Percentiles rank a stretch among this genome's conserved stretches.
Conservation (phyloP, 805 yeast species). For the Cephaloascus albidus region DNA sequence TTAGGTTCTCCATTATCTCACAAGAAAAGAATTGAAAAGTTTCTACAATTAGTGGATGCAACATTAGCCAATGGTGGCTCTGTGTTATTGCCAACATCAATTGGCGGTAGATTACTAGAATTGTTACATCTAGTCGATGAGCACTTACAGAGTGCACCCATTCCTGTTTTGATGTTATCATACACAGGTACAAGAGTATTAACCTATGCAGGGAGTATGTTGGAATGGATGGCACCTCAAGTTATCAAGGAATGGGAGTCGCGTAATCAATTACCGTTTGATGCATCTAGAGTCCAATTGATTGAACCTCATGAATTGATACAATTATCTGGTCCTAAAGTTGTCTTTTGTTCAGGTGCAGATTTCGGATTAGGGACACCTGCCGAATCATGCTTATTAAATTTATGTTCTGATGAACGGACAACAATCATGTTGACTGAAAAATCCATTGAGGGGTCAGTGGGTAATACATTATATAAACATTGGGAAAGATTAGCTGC, state of each 20-base stretch:
- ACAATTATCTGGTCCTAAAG: conserved; percentile 58
- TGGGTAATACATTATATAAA: conserved; percentile 38
- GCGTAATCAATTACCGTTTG: conserved; percentile 69
- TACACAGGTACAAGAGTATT: conserved; percentile 72
- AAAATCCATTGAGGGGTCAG: conserved; percentile 35
- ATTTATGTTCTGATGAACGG: conserved; percentile 52
- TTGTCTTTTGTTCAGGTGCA: conserved; percentile 69
- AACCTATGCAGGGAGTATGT: conserved; percentile 76
- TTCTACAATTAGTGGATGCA: conserved; percentile 53
- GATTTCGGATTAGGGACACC: conserved; percentile 57
- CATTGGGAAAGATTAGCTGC: conserved; percentile 43
- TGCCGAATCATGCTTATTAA: conserved; percentile 40
- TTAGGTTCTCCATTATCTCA: conserved; percentile 58
- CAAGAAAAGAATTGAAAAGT: conserved; percentile 52
- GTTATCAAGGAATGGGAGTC: conserved; percentile 81
- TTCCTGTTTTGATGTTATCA: conserved; percentile 71
- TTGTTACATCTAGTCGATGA: conserved; percentile 65
- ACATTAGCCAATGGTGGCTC: conserved; percentile 71
- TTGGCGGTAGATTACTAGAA: conserved; percentile 77
- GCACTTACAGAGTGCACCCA: conserved; percentile 44
- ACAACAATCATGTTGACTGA: conserved; percentile 75
- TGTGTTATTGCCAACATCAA: conserved; percentile 72
- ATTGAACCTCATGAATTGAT: conserved; percentile 46
- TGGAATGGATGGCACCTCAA: conserved; percentile 94
- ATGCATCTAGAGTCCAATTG: conserved; percentile 52